Conservation (phyloP, 345 rosid species). For the Ceriops zippeliana region DNA sequence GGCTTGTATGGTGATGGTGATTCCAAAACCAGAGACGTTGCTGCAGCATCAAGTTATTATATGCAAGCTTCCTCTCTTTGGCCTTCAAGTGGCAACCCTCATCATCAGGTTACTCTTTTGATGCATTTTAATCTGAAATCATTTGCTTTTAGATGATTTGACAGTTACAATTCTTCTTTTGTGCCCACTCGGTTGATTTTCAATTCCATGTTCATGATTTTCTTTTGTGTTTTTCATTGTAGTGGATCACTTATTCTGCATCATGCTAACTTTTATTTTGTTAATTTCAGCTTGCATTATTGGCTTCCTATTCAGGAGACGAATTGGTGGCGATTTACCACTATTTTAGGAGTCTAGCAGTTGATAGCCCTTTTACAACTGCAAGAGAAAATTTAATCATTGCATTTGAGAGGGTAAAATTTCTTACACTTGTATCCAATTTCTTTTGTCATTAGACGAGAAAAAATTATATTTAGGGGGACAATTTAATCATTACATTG, state of each 20-base stretch:
- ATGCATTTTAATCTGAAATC: too few species aligned
- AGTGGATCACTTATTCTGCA: too few species aligned
- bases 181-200: neutral
- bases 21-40: constrained; percentile 68
- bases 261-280: too few species aligned
- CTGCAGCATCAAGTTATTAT: constrained; percentile 93
- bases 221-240: constrained; percentile 17
- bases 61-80: constrained; percentile 84
- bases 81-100: constrained; percentile 93
- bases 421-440: neutral
- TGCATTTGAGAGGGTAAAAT: constrained; percentile 90
- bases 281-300: constrained; percentile 74
- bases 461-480: too few species aligned
- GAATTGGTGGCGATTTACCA: constrained; percentile 76
- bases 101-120: constrained; percentile 63
- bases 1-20: constrained; percentile 85
- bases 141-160: too few species aligned
- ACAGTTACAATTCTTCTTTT: neutral
- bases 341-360: constrained; percentile 91
- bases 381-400: constrained; percentile 95
- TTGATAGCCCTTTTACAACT: constrained; percentile 82
- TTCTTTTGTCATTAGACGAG: neutral
- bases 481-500: too few species aligned
- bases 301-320: constrained; percentile 83
- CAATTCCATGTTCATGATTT: too few species aligned